Evolutionary conservation across 1,139 yeast genomes (phyloP), one percentile per base, ranked within the genome.

Genomic region (Yamadazyma conglobata): DNA sequence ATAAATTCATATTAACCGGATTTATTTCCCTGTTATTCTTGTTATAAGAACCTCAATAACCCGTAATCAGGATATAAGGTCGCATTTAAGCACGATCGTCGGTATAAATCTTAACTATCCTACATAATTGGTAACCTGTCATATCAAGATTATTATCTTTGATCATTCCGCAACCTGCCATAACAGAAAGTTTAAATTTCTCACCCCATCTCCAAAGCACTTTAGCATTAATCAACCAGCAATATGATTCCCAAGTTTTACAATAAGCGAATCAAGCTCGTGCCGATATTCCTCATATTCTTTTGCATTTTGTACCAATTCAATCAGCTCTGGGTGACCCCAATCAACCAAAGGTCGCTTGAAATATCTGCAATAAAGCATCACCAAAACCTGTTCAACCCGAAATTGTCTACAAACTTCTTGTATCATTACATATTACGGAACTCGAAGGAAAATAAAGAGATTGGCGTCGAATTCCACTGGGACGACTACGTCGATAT

Each of bases 401-500:
- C 70, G 1, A 47, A 62, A 24, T 33, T 45, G 25, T 37, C 48
- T 13, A 44, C 60, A n/a, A 35, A 43, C 27, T 41, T 41, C 12
- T 25, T 62, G 4, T 48, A 56, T 17, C 44, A 48, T 25, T 37
- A 44, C 22, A 31, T 46, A 4, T 10, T 23, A 13, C 25, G 13
- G 34, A 19, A 11, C 5, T 12, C 13, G 10, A 30, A 30, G 17
- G 19, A 46, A 6, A 55, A 52, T 12, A 35, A 34, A 19, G 26
- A 30, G 4, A 37, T 9, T 10, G 31, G 31, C 4, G 22, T 28
- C 10, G 43, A 36, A 33, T 64, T 64, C 46, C 71, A 64, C 43
- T 64, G 71, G 71, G 70, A 64, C 37, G 70, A 64, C 42, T 64
- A 68, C 64, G 53, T 60, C 10, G 70, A 63, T 38, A 41, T 59